Evolutionary conservation across 768 basidiomycete genomes (phyloP), one percentile per base, ranked within the genome.

Genomic region (Calocera viscosa): DNA sequence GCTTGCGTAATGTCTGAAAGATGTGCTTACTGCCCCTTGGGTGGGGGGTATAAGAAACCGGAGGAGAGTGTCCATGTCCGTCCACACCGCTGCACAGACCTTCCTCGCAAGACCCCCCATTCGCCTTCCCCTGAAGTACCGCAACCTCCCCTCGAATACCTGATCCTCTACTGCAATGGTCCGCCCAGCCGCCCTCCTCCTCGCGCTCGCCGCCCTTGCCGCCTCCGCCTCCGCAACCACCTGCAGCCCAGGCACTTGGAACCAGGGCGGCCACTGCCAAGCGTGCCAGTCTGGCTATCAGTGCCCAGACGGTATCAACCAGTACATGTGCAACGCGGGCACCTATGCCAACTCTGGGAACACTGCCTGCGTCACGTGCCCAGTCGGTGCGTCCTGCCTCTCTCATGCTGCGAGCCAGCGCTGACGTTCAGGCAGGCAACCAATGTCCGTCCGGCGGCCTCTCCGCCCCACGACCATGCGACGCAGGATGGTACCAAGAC

Each of bases 241-340:
- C 2, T 60, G 53, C 26, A 2, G 2, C 26, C 5, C 53, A 11
- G 53, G 53, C 53, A 60, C 53, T 5, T 60, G 53, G 53, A 32
- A 26, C 14, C 53, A 60, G 30, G 53, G 53, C 53, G 53, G 30
- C 53, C 53, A 60, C 53, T 60, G 53, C 53, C 53, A 60, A 22
- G 53, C 53, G 26, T 60, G 53, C 53, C 53, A 60, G 30, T 60
- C 53, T 2, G 53, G 53, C 26, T 60, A 60, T 26, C 53, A 60
- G 22, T 60, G 53, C 30, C 53, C 53, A 7, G 53, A 60, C 53
- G 53, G 53, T 19, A 19, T 60, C 2, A 60, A 60, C 30, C 53
- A 60, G 53, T 28, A 2, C 30, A 11, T 26, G 14, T 60, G 53
- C 22, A 26, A 26, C 30, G 53, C 53, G 7, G 53, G 53, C 2